Evolutionary conservation across 345 rosid genomes (phyloP).

Genomic region (Salix udensis): DNA sequence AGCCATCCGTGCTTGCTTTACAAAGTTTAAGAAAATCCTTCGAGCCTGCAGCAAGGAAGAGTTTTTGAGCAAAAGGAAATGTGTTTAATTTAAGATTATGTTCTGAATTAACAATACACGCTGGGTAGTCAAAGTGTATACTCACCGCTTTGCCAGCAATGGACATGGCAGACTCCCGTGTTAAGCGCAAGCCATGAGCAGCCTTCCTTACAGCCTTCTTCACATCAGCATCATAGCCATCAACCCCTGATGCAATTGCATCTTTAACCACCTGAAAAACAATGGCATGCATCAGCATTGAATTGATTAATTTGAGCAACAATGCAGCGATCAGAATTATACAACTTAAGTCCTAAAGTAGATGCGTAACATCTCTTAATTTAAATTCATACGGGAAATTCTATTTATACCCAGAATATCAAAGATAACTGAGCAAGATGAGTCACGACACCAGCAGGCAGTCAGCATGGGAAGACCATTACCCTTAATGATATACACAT

Average conservation of each 20-base stretch:
- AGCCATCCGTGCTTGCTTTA: slow-evolving; percentile 72
- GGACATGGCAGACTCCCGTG: no score
- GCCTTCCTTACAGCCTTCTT: no score
- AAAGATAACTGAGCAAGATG: not conserved
- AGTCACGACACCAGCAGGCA: not conserved
- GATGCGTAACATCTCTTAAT: no score
- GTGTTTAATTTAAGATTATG: no score
- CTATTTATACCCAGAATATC: not conserved
- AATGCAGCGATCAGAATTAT: not conserved
- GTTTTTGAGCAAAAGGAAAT: not conserved
- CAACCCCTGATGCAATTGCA: slow-evolving; percentile 81
- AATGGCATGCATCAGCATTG: not conserved
- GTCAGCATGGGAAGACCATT: not conserved
- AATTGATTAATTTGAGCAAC: not conserved
- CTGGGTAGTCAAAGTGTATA: no score
- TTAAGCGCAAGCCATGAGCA: no score
- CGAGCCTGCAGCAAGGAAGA: slow-evolving; percentile 51
- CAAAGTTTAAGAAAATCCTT: slow-evolving; percentile 52
- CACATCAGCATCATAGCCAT: no score
- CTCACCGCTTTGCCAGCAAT: no score
- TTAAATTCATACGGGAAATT: not conserved
- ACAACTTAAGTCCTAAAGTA: not conserved
- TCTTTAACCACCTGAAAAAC: slow-evolving; percentile 71
- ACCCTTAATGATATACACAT: no score
- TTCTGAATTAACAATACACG: no score